Evolutionary conservation across 352 stramenopile species (phyloP).

Genomic region (Aphanomyces astaci): DNA sequence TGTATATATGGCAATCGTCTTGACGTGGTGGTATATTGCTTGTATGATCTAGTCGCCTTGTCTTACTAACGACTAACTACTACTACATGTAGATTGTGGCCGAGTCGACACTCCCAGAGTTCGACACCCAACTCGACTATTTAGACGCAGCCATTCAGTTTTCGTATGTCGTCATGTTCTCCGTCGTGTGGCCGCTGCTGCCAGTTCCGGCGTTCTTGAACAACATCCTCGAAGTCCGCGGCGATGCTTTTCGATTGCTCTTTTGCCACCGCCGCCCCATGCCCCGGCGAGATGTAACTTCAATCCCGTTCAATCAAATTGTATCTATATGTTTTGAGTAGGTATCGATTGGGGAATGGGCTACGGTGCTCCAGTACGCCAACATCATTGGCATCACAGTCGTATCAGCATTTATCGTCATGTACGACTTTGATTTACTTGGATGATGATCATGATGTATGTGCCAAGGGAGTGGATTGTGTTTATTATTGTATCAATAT

Average conservation of each 20-base stretch:
- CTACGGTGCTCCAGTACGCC: slow-evolving; percentile 71
- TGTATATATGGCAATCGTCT: too few species aligned
- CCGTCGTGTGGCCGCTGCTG: slow-evolving; percentile 27
- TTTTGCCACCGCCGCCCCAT: slow-evolving; percentile 25
- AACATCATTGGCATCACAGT: slow-evolving; percentile 82
- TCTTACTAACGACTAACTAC: too few species aligned
- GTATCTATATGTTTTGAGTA: not conserved
- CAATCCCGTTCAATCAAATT: not conserved
- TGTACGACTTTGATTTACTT: too few species aligned
- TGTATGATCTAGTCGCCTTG: too few species aligned
- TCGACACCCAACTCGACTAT: slow-evolving; percentile 27
- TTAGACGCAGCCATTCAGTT: slow-evolving; percentile 28
- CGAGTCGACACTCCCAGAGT: slow-evolving; percentile 25
- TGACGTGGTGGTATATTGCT: too few species aligned
- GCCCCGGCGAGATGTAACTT: slow-evolving; percentile 18
- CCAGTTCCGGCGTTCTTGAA: slow-evolving; percentile 26
- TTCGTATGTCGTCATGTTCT: slow-evolving; percentile 31
- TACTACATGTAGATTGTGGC: slow-evolving; percentile 19
- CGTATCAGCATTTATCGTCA: slow-evolving; percentile 72
- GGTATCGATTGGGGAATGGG: slow-evolving; percentile 73
- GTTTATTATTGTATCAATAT: too few species aligned
- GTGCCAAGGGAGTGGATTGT: too few species aligned
- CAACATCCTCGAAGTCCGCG: slow-evolving; percentile 26
- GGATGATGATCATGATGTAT: not conserved
- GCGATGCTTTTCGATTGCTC: slow-evolving; percentile 23